Evolutionary conservation across 1,284 basidiomycete species (phyloP), one percentile per base, ranked within the genome.

Genomic region (Fomitopsis schrenkii): DNA sequence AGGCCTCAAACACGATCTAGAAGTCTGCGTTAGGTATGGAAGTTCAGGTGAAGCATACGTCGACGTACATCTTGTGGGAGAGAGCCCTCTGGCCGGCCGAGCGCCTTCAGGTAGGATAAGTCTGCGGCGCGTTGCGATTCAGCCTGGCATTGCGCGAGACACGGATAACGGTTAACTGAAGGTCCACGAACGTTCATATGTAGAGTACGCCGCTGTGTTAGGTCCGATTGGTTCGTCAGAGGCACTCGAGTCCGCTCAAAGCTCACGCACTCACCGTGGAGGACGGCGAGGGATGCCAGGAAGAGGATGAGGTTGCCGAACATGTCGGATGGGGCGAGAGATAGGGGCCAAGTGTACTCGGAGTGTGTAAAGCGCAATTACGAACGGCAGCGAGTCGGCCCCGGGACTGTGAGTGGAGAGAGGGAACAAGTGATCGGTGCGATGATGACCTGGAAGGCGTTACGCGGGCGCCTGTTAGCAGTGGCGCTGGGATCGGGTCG

Each of bases 1-100:
- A 67, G 5, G 86, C 83, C 72, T 94, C 92, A 38, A 88, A 63
- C 22, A 90, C 76, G 62, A 90, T 88, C 93, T 95, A 69, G n/a
- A 26, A 58, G 60, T 17, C 35, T 26, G 54, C 33, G 45, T 26
- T 4, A 55, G 9, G 30, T 33, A 33, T 33, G 19, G 56, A 45
- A 17, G 4, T 17, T 6, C 17, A 40, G 5, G 7, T 46, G 30
- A 30, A 40, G 7, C 26, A 8, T 9, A 9, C 41, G n/a, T 7
- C 5, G 17, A 73, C 82, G 59, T 67, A 92, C 90, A 67, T 88
- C 85, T 55, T 74, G 68, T 22, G 91, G 90, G 17, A 92, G 73
- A 19, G 80, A 74, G 7, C 83, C 84, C 70, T 89, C 87, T 26
- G 87, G 88, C 62, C 81, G 76, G 59, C 87, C 90, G 40, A 91